Evolutionary conservation across 2,329 filamentous ascomycete genomes (phyloP), one percentile per base, ranked within the genome.

Genomic region (Trichothecium roseum): DNA sequence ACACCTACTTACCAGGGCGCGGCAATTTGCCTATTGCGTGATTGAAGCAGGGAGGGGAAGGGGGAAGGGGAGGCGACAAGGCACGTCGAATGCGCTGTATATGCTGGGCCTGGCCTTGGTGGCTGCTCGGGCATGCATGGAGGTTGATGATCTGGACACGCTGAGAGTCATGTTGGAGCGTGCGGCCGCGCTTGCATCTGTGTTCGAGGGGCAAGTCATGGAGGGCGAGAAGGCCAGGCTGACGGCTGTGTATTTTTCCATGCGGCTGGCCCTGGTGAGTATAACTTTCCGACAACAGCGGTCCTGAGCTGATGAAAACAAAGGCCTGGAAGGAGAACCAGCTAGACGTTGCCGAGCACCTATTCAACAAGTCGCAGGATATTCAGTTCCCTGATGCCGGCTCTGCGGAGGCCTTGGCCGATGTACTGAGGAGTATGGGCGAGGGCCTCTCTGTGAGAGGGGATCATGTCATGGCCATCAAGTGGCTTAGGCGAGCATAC

Each of bases 311-410:
- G 9, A 15, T 15, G 29, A 10, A 7, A 14, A n/a, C 8, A 14
- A 34, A 89, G 84, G 72, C 79, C 20, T 94, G 81, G 78, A 76
- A 78, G 46, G 78, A 87, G 49, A 67, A 74, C 28, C 73, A 80
- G 28, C 64, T 82, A 12, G 82, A 89, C 38, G 71, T 87, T 32
- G 84, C 84, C 18, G 84, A 94, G 37, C 76, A 85, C 53, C 76
- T 91, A 66, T 88, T 81, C 54, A 57, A 56, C 26, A 83, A 83
- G 46, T 57, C 74, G 2, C 57, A 61, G 46, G 59, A 41, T n/a
- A 53, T 46, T 27, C 49, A 47, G 16, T 47, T 35, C 1, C 51
- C 73, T 3, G 67, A 78, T 30, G 54, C 68, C 1, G 42, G 55
- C 3, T 66, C 66, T 2, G 64, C 69, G 2, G 81, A 88, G 51